Conservation (phyloP, 352 stramenopile species). For the Blastocystis sp. region DNA sequence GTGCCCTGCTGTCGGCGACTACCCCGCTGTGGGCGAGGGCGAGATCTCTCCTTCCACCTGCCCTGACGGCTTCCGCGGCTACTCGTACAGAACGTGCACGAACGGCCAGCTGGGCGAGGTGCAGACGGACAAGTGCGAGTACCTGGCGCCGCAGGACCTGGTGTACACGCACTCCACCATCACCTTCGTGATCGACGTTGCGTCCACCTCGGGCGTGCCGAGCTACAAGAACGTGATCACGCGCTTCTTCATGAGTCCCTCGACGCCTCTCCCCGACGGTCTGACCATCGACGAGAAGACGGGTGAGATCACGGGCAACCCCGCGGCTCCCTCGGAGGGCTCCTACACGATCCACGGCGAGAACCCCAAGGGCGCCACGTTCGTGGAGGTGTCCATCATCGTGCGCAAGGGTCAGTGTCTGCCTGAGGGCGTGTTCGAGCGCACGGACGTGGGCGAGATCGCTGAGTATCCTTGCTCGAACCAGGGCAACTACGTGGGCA, state of each 20-base stretch:
- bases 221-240: neutral
- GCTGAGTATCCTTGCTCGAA: neutral
- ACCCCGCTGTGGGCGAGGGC: neutral
- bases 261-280: neutral
- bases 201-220: neutral
- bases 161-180: neutral
- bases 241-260: neutral
- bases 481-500: slow-evolving; percentile 23
- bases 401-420: slow-evolving; percentile 9
- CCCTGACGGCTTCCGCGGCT: neutral
- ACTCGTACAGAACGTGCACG: neutral
- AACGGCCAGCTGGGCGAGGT: neutral
- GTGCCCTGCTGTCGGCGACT: neutral
- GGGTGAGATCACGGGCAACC: slow-evolving; percentile 25
- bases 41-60: neutral
- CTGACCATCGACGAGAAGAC: slow-evolving; percentile 34
- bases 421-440: slow-evolving; percentile 15
- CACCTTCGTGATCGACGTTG: slow-evolving; percentile 18
- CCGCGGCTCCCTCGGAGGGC: neutral
- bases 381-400: neutral
- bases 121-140: neutral
- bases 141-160: neutral
- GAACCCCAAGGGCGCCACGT: slow-evolving; percentile 8
- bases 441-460: neutral
- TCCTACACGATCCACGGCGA: slow-evolving; percentile 27